A percentile compares a stretch with the other conserved stretches of the same genome.
These are phyloP conservation scores for Neurospora sp. DNA, from an alignment of 495 filamentous ascomycete genomes.

Conservation along the genomic window DNA sequence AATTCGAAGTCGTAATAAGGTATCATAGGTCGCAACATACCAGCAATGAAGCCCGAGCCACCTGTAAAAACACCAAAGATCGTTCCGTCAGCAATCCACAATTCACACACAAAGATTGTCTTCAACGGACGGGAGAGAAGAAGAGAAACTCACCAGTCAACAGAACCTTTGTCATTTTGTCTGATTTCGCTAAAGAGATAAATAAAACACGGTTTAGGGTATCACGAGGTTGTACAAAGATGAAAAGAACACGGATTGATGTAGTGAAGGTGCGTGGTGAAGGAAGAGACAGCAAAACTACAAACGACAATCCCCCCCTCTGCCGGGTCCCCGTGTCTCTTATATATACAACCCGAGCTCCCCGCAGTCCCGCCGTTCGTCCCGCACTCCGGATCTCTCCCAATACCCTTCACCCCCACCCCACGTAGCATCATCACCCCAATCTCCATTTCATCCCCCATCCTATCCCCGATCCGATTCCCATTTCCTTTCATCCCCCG, in stretches of 20 bases:
- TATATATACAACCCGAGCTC: neutral
- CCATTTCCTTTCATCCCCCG: neutral
- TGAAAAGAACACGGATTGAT: too few species aligned
- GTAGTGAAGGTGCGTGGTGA: too few species aligned
- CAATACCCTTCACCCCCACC: neutral
- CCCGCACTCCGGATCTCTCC: neutral
- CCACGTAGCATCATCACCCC: neutral
- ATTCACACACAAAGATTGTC: neutral
- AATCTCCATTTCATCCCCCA: neutral
- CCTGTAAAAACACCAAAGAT: slow-evolving; percentile 11
- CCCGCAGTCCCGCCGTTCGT: neutral
- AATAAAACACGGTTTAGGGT: too few species aligned
- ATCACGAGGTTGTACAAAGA: too few species aligned
- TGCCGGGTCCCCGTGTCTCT: too few species aligned
- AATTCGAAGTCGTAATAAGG: too few species aligned
- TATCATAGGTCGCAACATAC: slow-evolving; percentile 13
- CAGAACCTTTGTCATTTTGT: slow-evolving; percentile 48
- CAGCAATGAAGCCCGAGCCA: slow-evolving; percentile 43
- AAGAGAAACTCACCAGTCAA: slow-evolving; percentile 40
- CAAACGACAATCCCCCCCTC: too few species aligned
- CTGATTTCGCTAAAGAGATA: neutral
- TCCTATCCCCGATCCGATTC: neutral
- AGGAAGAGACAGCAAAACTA: too few species aligned
- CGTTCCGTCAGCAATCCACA: neutral
- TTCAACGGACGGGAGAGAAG: too few species aligned